These are phyloP conservation scores for Apostasia shenzhenica DNA, from an alignment of 106 monocot genomes.

Conservation along the genomic window DNA sequence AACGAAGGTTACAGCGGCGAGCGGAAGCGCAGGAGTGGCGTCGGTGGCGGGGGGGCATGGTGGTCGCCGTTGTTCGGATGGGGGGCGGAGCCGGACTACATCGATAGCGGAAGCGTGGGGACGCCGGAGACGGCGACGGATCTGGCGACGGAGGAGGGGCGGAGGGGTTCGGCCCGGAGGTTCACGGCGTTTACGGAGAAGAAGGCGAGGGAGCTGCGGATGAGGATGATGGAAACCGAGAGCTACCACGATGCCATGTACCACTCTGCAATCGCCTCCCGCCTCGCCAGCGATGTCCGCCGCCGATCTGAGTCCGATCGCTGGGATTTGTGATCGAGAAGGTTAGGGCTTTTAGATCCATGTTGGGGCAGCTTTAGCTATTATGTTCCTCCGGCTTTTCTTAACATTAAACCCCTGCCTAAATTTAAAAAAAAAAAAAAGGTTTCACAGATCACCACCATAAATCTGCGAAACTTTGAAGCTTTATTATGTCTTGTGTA, in stretches of 20 bases:
- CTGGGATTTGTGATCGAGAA: neutral
- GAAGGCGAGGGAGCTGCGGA: constrained; percentile 77
- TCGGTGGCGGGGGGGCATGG: constrained; percentile 31
- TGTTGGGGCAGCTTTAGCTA: too few relatives aligned
- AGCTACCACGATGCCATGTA: constrained; percentile 89
- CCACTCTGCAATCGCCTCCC: constrained; percentile 87
- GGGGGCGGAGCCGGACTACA: constrained; percentile 63
- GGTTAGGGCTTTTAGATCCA: too few relatives aligned
- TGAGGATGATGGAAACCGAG: constrained; percentile 57
- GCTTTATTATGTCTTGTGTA: too few relatives aligned
- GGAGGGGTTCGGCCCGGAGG: constrained; percentile 7
- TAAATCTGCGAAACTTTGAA: too few relatives aligned
- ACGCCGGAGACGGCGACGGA: neutral
- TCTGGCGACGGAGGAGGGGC: neutral
- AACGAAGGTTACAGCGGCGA: neutral
- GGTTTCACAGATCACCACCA: too few relatives aligned
- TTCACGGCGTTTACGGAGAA: constrained; percentile 62
- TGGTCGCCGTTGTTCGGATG: constrained; percentile 81
- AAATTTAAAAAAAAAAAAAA: too few relatives aligned
- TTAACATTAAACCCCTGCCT: too few relatives aligned
- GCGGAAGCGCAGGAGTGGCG: neutral
- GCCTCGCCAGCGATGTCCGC: constrained; percentile 60
- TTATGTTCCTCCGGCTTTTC: too few relatives aligned
- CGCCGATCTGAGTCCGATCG: neutral
- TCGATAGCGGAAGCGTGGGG: constrained; percentile 12